phyloP scores from a whole-genome alignment of 768 basidiomycete species.

The Strobilomyces confusus region DNA sequence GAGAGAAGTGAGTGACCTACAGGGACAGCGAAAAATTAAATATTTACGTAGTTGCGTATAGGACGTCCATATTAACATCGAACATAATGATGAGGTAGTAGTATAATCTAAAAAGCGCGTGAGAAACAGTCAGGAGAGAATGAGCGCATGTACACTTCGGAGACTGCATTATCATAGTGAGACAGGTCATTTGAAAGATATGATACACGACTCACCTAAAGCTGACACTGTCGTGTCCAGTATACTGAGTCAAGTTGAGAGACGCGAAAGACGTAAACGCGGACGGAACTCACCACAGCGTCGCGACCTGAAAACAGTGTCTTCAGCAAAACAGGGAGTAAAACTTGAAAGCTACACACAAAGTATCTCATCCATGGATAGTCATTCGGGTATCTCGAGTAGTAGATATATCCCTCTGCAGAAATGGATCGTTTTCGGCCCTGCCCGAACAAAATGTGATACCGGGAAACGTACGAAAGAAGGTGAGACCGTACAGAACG shows the following conservation, averaged over 20 bases:
- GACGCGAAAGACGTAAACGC: not conserved
- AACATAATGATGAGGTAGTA: conserved; percentile 27
- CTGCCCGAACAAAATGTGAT: not conserved
- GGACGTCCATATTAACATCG: conserved; percentile 18
- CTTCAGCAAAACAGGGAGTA: not conserved
- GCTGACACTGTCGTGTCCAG: conserved; percentile 26
- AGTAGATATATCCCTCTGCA: conserved; percentile 30
- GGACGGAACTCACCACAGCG: conserved; percentile 15
- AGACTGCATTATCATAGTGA: conserved; percentile 19
- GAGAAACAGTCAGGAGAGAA: not conserved
- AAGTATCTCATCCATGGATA: conserved; percentile 14
- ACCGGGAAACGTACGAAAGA: conserved; percentile 26
- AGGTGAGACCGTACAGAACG: conserved; percentile 32
- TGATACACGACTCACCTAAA: conserved; percentile 18
- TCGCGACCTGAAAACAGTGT: conserved; percentile 15
- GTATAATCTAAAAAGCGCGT: conserved; percentile 23
- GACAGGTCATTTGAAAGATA: not conserved
- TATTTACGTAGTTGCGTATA: conserved; percentile 28
- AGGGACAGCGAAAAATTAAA: not conserved
- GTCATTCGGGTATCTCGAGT: conserved; percentile 26
- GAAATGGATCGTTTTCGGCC: not conserved
- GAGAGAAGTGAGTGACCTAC: conserved; percentile 1
- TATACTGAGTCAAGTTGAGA: conserved; percentile 6
- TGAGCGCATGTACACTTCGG: conserved; percentile 20
- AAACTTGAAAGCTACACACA: conserved; percentile 8